A percentile compares a stretch with the other conserved stretches of the same genome.
Evolutionary conservation across 1,284 basidiomycete species (phyloP).

Genomic region (Boletus calvinii): DNA sequence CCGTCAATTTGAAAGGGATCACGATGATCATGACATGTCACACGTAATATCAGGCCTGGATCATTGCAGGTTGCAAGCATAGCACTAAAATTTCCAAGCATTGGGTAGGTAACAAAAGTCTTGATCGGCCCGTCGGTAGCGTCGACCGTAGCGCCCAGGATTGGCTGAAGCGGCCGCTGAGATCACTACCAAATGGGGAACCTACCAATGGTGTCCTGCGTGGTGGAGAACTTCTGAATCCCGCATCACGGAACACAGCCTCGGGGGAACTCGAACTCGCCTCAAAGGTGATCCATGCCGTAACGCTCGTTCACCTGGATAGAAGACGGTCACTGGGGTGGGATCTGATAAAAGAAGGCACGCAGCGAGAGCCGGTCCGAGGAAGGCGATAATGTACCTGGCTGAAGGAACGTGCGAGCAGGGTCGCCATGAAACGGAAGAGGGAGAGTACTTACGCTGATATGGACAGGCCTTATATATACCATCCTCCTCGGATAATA

Average conservation of each 20-base stretch:
- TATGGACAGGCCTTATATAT: not conserved
- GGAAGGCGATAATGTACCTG: not conserved
- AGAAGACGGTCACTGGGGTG: not conserved
- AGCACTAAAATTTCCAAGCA: too few relatives aligned
- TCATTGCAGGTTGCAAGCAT: too few relatives aligned
- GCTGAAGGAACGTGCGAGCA: conserved; percentile 7
- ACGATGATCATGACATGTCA: too few relatives aligned
- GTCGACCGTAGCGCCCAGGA: too few relatives aligned
- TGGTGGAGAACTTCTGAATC: not conserved
- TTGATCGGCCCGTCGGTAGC: too few relatives aligned
- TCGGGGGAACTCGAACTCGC: not conserved
- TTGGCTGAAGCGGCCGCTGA: not conserved
- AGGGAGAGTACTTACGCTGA: not conserved
- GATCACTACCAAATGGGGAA: too few relatives aligned
- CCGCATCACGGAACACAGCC: not conserved
- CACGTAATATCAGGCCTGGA: too few relatives aligned
- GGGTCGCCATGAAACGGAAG: not conserved
- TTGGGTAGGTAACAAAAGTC: too few relatives aligned
- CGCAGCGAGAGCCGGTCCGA: not conserved
- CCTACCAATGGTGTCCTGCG: not conserved
- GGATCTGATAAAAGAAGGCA: not conserved
- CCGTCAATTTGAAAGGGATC: too few relatives aligned
- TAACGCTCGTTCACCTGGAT: not conserved
- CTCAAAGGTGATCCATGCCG: not conserved
- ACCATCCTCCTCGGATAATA: not conserved